Base-by-base conservation (phyloP, 2,329 filamentous ascomycete species). In the Talaromyces sp. region DNA sequence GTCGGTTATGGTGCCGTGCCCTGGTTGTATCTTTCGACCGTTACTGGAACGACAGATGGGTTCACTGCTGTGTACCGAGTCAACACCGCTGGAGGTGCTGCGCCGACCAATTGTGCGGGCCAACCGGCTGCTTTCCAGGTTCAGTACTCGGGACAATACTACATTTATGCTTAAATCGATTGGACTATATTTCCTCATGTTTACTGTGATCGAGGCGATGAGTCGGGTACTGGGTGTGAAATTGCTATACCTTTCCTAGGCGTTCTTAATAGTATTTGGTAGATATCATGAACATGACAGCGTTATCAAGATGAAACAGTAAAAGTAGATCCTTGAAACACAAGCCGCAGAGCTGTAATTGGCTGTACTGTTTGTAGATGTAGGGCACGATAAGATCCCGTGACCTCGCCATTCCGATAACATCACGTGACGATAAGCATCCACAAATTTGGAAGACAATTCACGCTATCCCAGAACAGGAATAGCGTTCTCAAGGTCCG, bases 71-170 rank as follows among this genome's bases (percentile, higher is more conserved):
- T 97, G 27, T 98, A 94, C 79, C 86, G 94, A 13, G 80, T 97
- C 52, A 85, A 91, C 72, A 98, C 94, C 11, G 92, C 90, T 0
- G 93, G 93, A 31, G 94, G 94, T 11, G 86, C 84, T 56, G 79
- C 92, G 1, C 93, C 93, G 0, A 81, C 85, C 31, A 90, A 87
- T 0, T 98, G 94, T 75, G 75, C 84, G 39, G 90, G 87, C 11
- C 83, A 87, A 82, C 76, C 82, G 0, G 81, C 83, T 11, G 73
- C 78, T 0, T 93, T 97, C 70, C 81, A 88, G 67, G 86, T 97
- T 14, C 83, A 93, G 73, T 97, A 98, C 78, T 84, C 91, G 37
- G 88, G 93, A 48, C 86, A 93, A 84, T 97, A 91, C 71, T 88
- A 85, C 89, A 89, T 83, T 67, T 85, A 73, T 72, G 76, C 39